phyloP scores from a whole-genome alignment of 2,329 filamentous ascomycete species.

The Colletotrichum graminicola region DNA sequence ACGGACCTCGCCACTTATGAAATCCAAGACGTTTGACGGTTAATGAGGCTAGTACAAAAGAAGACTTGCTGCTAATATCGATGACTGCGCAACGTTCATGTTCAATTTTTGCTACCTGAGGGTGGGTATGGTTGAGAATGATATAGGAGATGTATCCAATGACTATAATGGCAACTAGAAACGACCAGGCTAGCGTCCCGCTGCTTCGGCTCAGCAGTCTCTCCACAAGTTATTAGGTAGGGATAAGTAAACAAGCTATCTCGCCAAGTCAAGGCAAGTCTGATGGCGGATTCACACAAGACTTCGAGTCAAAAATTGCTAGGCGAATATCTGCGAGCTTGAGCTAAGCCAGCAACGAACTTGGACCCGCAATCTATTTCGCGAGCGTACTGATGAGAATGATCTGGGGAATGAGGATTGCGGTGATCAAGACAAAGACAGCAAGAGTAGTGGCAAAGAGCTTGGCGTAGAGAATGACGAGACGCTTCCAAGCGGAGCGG shows the following conservation, averaged over 20 bases:
- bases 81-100: background rate
- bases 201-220: background rate
- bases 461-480: conserved; percentile 83
- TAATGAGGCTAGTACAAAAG: conserved; percentile 37
- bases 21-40: conserved; percentile 37
- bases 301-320: too few species aligned
- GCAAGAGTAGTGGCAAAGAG: conserved; percentile 68
- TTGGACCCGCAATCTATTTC: background rate
- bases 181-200: background rate
- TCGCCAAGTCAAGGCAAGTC: background rate
- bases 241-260: too few species aligned
- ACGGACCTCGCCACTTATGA: conserved; percentile 36
- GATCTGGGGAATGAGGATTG: conserved; percentile 65
- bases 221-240: too few species aligned
- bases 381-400: conserved; percentile 54
- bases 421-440: conserved; percentile 59
- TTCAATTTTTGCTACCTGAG: background rate
- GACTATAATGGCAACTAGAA: background rate
- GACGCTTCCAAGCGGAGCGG: conserved; percentile 76
- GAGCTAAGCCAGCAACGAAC: background rate
- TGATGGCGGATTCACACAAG: background rate
- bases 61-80: conserved; percentile 2
- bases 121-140: background rate
- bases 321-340: background rate
- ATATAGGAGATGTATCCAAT: background rate